Evolutionary conservation across 345 rosid species (phyloP), one percentile per base, ranked within the genome.

Genomic region (Linum lewisii): DNA sequence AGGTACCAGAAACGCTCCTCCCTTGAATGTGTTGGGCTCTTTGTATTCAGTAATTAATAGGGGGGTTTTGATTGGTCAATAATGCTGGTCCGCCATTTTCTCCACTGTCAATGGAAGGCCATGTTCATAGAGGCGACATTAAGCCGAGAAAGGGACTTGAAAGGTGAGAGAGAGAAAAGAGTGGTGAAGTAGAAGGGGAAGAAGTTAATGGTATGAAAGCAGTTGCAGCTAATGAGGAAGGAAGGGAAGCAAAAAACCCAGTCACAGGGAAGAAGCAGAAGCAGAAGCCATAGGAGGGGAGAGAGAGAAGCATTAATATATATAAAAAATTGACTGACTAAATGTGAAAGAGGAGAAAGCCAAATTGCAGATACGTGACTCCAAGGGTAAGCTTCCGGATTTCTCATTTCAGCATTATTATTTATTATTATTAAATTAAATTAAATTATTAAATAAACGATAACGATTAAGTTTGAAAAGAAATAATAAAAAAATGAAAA

Each of bases 321-420:
- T 58, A 62, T 50, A 19, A 62, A 53, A 11, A 4, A 54, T 23
- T 21, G 29, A 54, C 16, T 20, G 0, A 54, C 20, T 52, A 68
- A 62, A 52, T 45, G 54, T 54, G 73, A 71, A 65, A 8, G 58
- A 42, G 44, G 36, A 52, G 59, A 44, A 25, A 25, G 16, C 9
- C 47, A 42, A 42, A 51, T 59, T 57, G 21, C 51, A 57, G 69
- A 55, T 66, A 56, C 62, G 65, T 69, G 45, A 63, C 64, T 51
- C 21, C 7, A 57, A 52, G 24, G 66, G 60, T 51, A 63, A 55
- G 20, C 72, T 69, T 69, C 59, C 64, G 53, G 53, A 58, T 60
- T 42, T 42, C 47, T 42, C 2, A 42, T 6, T 42, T 7, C 2
- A 42, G 13, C 34, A 4, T 8, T 29, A 1, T 29, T 29, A 29